These are phyloP conservation scores for Pseudomonodictys pantanalensis DNA, from an alignment of 495 filamentous ascomycete species.

Conservation along the genomic window DNA sequence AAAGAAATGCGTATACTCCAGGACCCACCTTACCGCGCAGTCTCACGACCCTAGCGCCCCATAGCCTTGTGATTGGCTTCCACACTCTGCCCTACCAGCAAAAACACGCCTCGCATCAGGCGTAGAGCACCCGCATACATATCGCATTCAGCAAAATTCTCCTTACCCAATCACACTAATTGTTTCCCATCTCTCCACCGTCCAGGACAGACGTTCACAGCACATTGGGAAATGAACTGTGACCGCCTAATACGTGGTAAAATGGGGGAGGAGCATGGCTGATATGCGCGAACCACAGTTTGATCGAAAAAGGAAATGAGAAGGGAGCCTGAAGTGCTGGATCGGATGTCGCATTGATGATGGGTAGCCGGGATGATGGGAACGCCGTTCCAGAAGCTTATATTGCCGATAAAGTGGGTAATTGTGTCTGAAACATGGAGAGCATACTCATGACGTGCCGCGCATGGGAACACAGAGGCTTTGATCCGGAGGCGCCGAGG, in stretches of 20 bases:
- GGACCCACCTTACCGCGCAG: background rate
- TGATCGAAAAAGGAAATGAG: background rate
- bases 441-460: background rate
- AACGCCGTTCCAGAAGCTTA: background rate
- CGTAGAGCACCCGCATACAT: constrained; percentile 5
- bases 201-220: background rate
- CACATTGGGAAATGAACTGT: background rate
- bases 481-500: background rate
- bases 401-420: background rate
- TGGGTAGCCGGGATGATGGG: background rate
- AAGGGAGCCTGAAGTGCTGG: background rate
- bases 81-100: background rate
- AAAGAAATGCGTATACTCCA: background rate
- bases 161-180: background rate
- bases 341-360: background rate
- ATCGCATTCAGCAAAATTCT: background rate
- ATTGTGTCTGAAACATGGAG: background rate
- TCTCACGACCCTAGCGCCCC: background rate
- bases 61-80: background rate
- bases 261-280: no score
- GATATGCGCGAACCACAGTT: background rate
- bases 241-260: background rate
- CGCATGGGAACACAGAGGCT: background rate
- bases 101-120: constrained; percentile 13
- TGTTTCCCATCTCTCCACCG: background rate